Base-by-base conservation (phyloP, 768 basidiomycete genomes). In the Psilocybe azurescens region DNA sequence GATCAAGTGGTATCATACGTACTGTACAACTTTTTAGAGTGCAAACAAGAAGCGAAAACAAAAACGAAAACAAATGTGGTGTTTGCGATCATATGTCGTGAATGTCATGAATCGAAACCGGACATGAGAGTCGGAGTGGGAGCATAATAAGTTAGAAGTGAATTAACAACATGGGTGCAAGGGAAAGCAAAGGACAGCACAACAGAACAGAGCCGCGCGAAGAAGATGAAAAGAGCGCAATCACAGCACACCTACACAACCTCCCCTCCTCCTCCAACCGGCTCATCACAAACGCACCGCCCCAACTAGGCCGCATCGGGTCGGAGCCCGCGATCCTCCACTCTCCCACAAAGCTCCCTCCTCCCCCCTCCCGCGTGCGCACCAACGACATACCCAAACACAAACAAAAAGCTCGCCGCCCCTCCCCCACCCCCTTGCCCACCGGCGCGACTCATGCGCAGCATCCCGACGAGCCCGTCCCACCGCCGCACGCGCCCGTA, bases 331-430 rank as follows among this genome's bases (percentile, higher is more conserved):
- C 82, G 66, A 78, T 76, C 50, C 91, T 79, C 91, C 91, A 92
- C 59, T 86, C 87, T 4, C 91, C 91, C 14, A 90, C 89, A 62
- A 92, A 83, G 59, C 83, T 89, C 60, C 82, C 33, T 7, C 74
- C 8, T 83, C 24, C 24, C 24, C 24, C 24, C 24, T 24, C 24
- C 24, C 24, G 24, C 24, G 24, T 24, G 24, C 24, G 24, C 84
- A 0, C 85, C 89, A 5, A 88, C 81, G 51, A 93, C 64, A 69
- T 91, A 93, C 5, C 91, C 91, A 33, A 86, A 89, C 65, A 92
- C 87, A 46, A 92, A 79, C 68, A 77, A 68, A 38, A 75, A 71
- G 36, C 74, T 79, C 29, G 66, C 63, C 18, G 58, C 56, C 36
- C 53, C 52, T 24, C 33, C 39, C 24, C 30, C 50, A 48, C 48